Percentiles rank a stretch among this genome's conserved stretches.
These are phyloP conservation scores for Mrakia hoshinonis DNA, from an alignment of 768 basidiomycete genomes.

Conservation along the genomic window DNA sequence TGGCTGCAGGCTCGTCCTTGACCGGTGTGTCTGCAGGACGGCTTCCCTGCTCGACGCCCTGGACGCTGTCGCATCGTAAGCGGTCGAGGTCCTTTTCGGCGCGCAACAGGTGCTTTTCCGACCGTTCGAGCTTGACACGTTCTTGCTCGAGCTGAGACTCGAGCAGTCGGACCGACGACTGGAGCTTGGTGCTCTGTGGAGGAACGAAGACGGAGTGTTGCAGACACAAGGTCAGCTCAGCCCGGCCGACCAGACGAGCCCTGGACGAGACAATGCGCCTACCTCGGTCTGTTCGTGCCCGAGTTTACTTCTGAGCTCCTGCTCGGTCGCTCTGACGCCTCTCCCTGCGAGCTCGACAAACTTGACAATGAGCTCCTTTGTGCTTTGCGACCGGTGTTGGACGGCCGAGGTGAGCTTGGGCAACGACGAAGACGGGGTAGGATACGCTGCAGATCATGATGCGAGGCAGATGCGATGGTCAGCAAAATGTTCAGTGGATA, in stretches of 20 bases:
- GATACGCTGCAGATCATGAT: conserved; percentile 1
- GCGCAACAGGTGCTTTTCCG: conserved; percentile 30
- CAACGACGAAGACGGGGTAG: neutral
- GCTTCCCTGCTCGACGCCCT: conserved; percentile 30
- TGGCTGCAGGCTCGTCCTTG: neutral
- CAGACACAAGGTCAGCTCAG: neutral
- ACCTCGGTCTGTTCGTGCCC: conserved; percentile 45
- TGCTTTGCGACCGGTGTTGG: conserved; percentile 23
- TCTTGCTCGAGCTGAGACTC: conserved; percentile 31
- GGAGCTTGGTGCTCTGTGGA: conserved; percentile 25
- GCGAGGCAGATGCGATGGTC: neutral
- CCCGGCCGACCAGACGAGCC: neutral
- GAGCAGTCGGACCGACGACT: conserved; percentile 31
- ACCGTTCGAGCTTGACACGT: conserved; percentile 30
- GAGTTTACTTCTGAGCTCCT: conserved; percentile 39
- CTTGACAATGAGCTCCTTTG: conserved; percentile 25
- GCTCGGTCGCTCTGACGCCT: conserved; percentile 19
- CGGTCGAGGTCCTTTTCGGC: conserved; percentile 36
- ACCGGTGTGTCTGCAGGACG: neutral
- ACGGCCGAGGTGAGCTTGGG: conserved; percentile 21
- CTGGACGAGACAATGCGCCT: conserved; percentile 40
- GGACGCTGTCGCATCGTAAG: conserved; percentile 32
- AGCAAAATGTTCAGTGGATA: neutral
- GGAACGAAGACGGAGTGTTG: neutral
- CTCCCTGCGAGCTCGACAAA: conserved; percentile 26